phyloP scores from a whole-genome alignment of 176 grass and related monocot species.

The Calamus simplicifolius region DNA sequence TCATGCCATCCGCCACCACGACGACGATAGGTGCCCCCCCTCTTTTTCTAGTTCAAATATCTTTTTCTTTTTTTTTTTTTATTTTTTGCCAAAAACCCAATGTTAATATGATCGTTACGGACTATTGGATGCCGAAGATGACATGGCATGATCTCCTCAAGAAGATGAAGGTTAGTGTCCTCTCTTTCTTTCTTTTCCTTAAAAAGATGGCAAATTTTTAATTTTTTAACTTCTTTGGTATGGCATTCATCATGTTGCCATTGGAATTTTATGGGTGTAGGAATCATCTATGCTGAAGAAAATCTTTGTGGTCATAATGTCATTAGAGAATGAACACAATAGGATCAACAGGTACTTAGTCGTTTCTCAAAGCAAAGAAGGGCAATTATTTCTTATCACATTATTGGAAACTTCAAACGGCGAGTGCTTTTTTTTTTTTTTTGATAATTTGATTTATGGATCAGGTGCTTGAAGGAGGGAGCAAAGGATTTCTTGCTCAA shows the following conservation, averaged over 20 bases:
- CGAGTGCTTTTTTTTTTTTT: too few relatives aligned
- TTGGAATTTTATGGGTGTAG: background rate
- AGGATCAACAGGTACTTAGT: constrained; percentile 26
- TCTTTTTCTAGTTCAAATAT: too few relatives aligned
- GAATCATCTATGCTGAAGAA: constrained; percentile 28
- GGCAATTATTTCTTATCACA: too few relatives aligned
- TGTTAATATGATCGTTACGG: constrained; percentile 31
- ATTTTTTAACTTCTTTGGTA: too few relatives aligned
- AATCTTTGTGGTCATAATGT: constrained; percentile 55
- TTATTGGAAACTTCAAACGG: too few relatives aligned
- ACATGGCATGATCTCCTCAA: constrained; percentile 40
- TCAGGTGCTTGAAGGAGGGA: constrained; percentile 31
- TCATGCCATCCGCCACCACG: too few relatives aligned
- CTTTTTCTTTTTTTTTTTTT: too few relatives aligned
- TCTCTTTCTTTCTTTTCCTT: too few relatives aligned
- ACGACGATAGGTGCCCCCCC: too few relatives aligned
- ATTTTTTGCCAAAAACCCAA: constrained; percentile 9
- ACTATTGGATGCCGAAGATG: constrained; percentile 54
- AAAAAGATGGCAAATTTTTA: too few relatives aligned
- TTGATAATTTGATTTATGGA: background rate
- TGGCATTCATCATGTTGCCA: too few relatives aligned
- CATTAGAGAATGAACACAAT: constrained; percentile 38
- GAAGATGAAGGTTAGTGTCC: constrained; percentile 28
- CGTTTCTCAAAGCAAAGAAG: too few relatives aligned
- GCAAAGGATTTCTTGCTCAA: constrained; percentile 36